Base-by-base conservation (phyloP, 177 flowering plant species). In the Vitis hybrid region DNA sequence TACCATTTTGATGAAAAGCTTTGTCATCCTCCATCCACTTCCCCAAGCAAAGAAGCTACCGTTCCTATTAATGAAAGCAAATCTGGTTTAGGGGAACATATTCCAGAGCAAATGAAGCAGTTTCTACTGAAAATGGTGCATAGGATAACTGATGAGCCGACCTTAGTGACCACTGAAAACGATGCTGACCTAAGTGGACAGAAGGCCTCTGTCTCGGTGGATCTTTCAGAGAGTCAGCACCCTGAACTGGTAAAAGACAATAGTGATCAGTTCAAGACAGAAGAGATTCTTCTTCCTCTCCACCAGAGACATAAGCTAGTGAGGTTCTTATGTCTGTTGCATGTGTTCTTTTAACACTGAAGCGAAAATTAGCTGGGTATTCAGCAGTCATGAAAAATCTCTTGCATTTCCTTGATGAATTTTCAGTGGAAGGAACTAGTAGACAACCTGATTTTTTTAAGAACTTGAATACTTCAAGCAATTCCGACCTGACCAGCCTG, bases 361-460 rank as follows among this genome's bases (percentile, higher is more conserved):
- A 92, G 81, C 87, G 94, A 79, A 96, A 92, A 80, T 52, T 92
- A 67, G 97, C 92, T 68, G 99, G 99, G 67, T 83, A 74, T 59
- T 96, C 21, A 75, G 97, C 95, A 70, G 85, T 96, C 70, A 87
- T 19, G 89, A 87, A 87, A 73, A 85, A 79, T 76, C 80, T 83
- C 54, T 80, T 96, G 79, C 95, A 92, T 80, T 96, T 94, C 75
- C 87, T 80, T 87, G 97, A 92, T 63, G 93, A 92, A 74, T 86
- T 87, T 78, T 76, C 91, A 80, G 97, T 96, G 19, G 98, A 92
- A 85, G 98, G 98, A 67, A 89, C 95, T 66, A 97, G 92, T 19
- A 98, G 97, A 12, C 84, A 97, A 69, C 83, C 97, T 68, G 90
- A 19, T 19, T 19, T 19, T 89, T 66, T 94, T 62, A 86, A 74